A percentile compares a stretch with the other conserved stretches of the same genome.
Evolutionary conservation across 495 filamentous ascomycete species (phyloP).

Genomic region (Diplogelasinospora grovesii): DNA sequence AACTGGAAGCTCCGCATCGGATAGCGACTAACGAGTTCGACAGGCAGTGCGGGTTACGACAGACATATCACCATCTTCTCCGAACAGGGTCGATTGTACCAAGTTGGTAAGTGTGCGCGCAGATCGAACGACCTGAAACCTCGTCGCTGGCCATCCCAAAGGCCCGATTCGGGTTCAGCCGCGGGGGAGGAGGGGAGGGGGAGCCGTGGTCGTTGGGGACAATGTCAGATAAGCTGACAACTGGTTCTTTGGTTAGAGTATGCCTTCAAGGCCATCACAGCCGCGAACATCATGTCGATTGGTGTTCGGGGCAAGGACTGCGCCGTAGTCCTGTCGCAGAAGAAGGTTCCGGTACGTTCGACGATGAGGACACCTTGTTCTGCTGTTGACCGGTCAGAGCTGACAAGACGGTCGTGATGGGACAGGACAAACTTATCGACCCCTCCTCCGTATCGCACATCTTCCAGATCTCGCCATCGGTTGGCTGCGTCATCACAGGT

Average conservation of each 20-base stretch:
- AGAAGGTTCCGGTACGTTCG: constrained; percentile 97
- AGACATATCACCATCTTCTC: constrained; percentile 99
- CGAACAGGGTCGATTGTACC: constrained; percentile 93
- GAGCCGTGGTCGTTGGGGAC: no score
- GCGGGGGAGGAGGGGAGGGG: neutral
- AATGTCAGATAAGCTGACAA: constrained; percentile 24
- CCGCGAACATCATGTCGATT: constrained; percentile 96
- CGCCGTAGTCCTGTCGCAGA: constrained; percentile 94
- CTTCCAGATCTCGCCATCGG: constrained; percentile 91
- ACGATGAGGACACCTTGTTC: constrained; percentile 10
- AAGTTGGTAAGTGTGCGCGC: constrained; percentile 76
- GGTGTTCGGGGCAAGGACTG: constrained; percentile 94
- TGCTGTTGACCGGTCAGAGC: constrained; percentile 12
- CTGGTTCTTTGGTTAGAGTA: constrained; percentile 59
- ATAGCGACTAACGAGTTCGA: constrained; percentile 17
- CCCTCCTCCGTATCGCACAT: constrained; percentile 94
- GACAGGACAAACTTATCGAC: constrained; percentile 96
- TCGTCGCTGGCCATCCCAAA: neutral
- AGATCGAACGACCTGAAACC: neutral
- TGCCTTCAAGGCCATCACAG: constrained; percentile 99
- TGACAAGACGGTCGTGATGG: constrained; percentile 18
- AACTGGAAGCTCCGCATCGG: constrained; percentile 15
- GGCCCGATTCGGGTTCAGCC: neutral
- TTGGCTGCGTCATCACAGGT: constrained; percentile 97
- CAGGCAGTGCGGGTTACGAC: constrained; percentile 94